Evolutionary conservation across 768 basidiomycete species (phyloP), one percentile per base, ranked within the genome.

Genomic region (Astraeus odoratus): DNA sequence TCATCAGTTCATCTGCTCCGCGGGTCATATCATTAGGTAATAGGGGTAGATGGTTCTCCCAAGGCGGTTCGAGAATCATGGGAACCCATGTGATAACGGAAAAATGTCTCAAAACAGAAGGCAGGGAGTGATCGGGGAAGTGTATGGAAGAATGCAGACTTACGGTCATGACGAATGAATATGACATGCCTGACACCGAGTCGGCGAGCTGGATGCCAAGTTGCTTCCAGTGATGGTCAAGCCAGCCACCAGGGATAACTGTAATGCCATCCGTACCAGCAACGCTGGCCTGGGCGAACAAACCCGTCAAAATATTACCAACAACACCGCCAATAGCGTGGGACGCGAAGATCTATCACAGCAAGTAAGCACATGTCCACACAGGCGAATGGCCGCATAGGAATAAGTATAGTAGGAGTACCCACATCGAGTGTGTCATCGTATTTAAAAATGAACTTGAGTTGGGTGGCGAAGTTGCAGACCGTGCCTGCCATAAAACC

Each of bases 381-480:
- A 18, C n/a, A 22, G 6, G 2, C n/a, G n/a, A n/a, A n/a, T n/a
- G 47, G 8, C 2, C 3, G 47, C 10, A 46, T 42, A 5, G 42
- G 3, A n/a, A n/a, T n/a, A n/a, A n/a, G n/a, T n/a, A n/a, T n/a
- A n/a, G n/a, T n/a, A n/a, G n/a, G n/a, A n/a, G n/a, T 5, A 50
- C 80, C 39, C 42, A 86, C 83, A 74, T 91, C 88, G 15, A 91
- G 77, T 13, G 84, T 75, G 58, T 91, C 88, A 49, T 91, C 88
- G 53, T 81, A 88, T 24, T 73, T 71, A 51, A 81, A 69, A 22
- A 86, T 40, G 61, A 86, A 90, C 69, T 97, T 98, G 60, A 98
- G 76, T 55, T 95, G 84, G 3, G 95, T 97, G n/a, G 91, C 88
- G 62, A 90, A 91, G 67, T 98, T 98, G 71, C 90, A 96, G 2